Conservation (phyloP, 805 yeast species). For the Zygosaccharomyces rouxii region DNA sequence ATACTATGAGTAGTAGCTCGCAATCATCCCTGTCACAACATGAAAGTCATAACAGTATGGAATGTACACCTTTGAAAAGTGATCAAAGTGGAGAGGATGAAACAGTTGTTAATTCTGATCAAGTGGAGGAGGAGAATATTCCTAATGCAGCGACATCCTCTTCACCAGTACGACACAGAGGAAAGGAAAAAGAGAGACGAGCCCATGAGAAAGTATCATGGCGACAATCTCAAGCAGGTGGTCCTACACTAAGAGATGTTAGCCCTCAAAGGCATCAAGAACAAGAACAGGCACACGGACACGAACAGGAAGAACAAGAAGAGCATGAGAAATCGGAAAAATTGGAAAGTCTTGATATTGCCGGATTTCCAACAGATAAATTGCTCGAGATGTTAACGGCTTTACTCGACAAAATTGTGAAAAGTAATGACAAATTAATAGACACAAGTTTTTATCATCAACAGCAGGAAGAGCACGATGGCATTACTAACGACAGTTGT, state of each 20-base stretch:
- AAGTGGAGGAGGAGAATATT: background rate
- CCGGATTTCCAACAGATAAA: conserved; percentile 76
- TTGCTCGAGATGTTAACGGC: conserved; percentile 81
- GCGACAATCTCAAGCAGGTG: conserved; percentile 2
- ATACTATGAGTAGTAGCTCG: conserved; percentile 21
- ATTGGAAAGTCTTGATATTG: conserved; percentile 47
- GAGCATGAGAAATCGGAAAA: background rate
- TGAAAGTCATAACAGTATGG: background rate
- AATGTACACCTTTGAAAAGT: conserved; percentile 2
- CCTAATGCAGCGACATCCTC: background rate
- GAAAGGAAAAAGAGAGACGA: background rate
- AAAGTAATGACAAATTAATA: conserved; percentile 80
- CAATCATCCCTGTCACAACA: conserved; percentile 19
- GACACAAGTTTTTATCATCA: conserved; percentile 3
- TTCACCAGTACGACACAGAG: conserved; percentile 1
- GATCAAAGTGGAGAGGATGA: conserved; percentile 10
- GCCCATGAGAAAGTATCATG: conserved; percentile 1
- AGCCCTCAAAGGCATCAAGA: conserved; percentile 3
- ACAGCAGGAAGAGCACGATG: conserved; percentile 7
- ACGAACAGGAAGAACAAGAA: background rate
- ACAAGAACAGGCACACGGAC: background rate
- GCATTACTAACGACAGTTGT: conserved; percentile 4
- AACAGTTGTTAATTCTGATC: conserved; percentile 9
- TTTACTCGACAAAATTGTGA: conserved; percentile 77
- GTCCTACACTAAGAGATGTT: background rate